Percentiles rank a stretch among this genome's conserved stretches.
Conservation (phyloP, 768 basidiomycete genomes). For the Sporobolomyces phaffii region DNA sequence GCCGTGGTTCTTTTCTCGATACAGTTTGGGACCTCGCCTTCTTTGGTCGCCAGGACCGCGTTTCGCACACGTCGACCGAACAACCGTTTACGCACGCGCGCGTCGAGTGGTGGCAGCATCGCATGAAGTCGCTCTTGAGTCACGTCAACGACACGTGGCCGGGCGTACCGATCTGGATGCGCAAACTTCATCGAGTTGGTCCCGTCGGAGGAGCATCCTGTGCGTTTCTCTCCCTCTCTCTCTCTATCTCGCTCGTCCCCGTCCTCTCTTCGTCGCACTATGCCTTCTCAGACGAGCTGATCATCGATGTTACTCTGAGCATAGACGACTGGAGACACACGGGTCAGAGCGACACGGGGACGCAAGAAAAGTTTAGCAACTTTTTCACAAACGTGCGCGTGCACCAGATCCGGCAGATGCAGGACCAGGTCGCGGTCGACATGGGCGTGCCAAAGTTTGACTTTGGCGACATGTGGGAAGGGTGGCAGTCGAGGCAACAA, state of each 20-base stretch:
- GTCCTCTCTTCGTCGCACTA: too few relatives aligned
- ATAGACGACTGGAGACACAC: constrained; percentile 39
- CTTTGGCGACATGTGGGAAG: constrained; percentile 41
- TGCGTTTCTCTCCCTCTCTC: constrained; percentile 5
- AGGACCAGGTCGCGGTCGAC: constrained; percentile 37
- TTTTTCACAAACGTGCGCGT: constrained; percentile 41
- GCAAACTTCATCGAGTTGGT: constrained; percentile 39
- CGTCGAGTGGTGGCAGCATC: constrained; percentile 39
- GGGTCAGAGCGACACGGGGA: constrained; percentile 1
- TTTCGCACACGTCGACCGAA: constrained; percentile 26
- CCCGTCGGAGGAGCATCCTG: constrained; percentile 35
- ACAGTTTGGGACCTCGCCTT: constrained; percentile 43
- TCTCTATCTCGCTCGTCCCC: too few relatives aligned
- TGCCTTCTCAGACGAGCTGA: too few relatives aligned
- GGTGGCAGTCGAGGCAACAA: constrained; percentile 38
- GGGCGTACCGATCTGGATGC: constrained; percentile 29
- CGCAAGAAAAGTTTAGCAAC: constrained; percentile 34
- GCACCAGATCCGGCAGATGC: constrained; percentile 40
- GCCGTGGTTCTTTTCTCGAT: too few relatives aligned
- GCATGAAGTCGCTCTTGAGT: constrained; percentile 26
- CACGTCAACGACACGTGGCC: constrained; percentile 38
- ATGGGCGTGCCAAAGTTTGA: constrained; percentile 39
- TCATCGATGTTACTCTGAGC: too few relatives aligned
- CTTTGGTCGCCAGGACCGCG: constrained; percentile 41
- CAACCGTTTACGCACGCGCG: constrained; percentile 38